Conservation (phyloP, 164 flowering plant genomes). For the Tetracentron sinense region DNA sequence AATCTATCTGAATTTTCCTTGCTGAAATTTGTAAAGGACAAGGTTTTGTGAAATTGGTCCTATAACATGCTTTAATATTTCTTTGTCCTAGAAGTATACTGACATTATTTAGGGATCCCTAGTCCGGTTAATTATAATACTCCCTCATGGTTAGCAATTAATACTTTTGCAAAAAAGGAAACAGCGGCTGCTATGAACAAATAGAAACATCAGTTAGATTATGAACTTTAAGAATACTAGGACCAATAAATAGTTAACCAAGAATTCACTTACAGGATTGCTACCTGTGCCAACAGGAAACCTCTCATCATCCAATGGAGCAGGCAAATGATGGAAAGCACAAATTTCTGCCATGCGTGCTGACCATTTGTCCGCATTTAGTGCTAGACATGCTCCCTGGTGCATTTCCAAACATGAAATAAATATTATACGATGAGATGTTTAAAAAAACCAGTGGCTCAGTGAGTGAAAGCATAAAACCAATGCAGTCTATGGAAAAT, state of each 20-base stretch:
- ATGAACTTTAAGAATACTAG: neutral
- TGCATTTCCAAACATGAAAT: constrained; percentile 15
- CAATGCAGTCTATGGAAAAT: neutral
- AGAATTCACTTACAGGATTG: constrained; percentile 78
- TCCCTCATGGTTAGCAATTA: neutral
- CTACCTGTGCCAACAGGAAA: constrained; percentile 97
- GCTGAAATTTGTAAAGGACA: neutral
- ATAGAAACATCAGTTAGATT: neutral
- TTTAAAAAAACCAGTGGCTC: neutral
- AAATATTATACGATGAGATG: neutral
- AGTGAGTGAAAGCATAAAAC: neutral
- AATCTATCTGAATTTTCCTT: neutral
- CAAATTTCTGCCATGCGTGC: constrained; percentile 56
- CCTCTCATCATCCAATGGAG: constrained; percentile 59
- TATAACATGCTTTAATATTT: neutral
- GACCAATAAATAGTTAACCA: constrained; percentile 2
- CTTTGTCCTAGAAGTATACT: neutral
- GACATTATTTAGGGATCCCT: no score
- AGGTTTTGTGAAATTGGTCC: neutral
- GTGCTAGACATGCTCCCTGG: constrained; percentile 88
- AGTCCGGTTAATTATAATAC: no score
- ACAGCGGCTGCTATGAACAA: neutral
- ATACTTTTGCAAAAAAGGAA: neutral
- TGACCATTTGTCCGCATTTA: constrained; percentile 70
- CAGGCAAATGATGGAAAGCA: constrained; percentile 54